These are phyloP conservation scores for Lolium multiflorum DNA, from an alignment of 176 grass and related monocot genomes.

Conservation along the genomic window DNA sequence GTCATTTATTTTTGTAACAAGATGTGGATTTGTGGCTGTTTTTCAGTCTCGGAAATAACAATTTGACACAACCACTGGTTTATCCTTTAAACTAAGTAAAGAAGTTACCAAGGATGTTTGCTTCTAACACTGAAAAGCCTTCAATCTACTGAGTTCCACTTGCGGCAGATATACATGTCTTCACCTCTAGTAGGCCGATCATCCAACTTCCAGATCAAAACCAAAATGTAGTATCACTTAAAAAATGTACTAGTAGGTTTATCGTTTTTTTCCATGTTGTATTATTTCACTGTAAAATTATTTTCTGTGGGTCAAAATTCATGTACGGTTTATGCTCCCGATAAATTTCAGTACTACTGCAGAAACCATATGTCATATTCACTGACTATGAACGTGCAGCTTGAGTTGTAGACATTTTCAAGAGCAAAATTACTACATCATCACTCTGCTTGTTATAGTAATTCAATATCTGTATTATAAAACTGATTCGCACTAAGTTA, in stretches of 20 bases:
- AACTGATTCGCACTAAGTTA: slow-evolving; percentile 39
- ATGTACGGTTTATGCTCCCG: not conserved
- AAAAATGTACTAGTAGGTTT: not conserved
- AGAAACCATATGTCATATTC: slow-evolving; percentile 5
- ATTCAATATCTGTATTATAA: slow-evolving; percentile 18
- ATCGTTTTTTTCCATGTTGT: not conserved
- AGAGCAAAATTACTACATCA: slow-evolving; percentile 16
- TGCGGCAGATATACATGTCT: not conserved
- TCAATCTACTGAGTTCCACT: not conserved
- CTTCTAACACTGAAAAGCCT: not conserved
- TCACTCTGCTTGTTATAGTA: slow-evolving; percentile 32
- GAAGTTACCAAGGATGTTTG: not conserved
- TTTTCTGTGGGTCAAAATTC: not conserved
- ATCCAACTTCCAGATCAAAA: slow-evolving; percentile 11
- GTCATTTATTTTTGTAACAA: not conserved
- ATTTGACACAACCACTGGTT: not conserved
- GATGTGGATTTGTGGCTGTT: not conserved
- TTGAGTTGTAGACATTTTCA: not conserved
- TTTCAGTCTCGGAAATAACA: not conserved
- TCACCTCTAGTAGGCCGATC: not conserved
- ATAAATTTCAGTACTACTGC: not conserved
- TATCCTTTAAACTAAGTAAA: not conserved
- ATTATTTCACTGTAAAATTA: not conserved
- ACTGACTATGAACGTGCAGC: slow-evolving; percentile 19
- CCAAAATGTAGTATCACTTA: not conserved